These are phyloP conservation scores for Anthracocystis setariae DNA, from an alignment of 1,284 basidiomycete species.

Conservation along the genomic window DNA sequence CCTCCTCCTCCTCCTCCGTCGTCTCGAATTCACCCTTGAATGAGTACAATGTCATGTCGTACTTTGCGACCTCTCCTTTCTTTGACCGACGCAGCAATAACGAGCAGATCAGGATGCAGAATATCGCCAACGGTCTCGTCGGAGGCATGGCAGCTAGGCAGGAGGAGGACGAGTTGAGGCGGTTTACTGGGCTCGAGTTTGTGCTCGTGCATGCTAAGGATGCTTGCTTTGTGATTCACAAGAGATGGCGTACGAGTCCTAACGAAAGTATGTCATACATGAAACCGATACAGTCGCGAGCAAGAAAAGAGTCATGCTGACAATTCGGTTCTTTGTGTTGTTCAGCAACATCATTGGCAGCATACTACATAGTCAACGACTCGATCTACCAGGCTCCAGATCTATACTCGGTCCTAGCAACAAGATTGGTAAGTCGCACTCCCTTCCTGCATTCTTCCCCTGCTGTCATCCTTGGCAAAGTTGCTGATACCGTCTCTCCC, in stretches of 20 bases:
- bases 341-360: constrained; percentile 43
- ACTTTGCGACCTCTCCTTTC: constrained; percentile 63
- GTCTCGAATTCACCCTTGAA: constrained; percentile 35
- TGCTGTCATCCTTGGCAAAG: background rate
- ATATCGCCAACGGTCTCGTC: constrained; percentile 43
- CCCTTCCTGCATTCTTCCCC: too few relatives aligned
- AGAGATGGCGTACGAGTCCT: constrained; percentile 44
- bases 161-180: constrained; percentile 53
- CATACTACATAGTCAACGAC: constrained; percentile 63
- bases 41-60: constrained; percentile 58
- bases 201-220: constrained; percentile 53
- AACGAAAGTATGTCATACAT: constrained; percentile 18
- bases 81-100: constrained; percentile 63
- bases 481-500: too few relatives aligned
- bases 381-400: constrained; percentile 63
- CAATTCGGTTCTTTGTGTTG: background rate
- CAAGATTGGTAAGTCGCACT: constrained; percentile 42
- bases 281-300: background rate
- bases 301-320: background rate
- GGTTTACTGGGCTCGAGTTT: constrained; percentile 62
- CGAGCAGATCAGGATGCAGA: constrained; percentile 66
- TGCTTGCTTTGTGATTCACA: constrained; percentile 61
- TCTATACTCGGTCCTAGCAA: constrained; percentile 56
- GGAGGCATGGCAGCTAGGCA: constrained; percentile 19
- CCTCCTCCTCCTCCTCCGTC: constrained; percentile 1